Evolutionary conservation across 306 rosid species (phyloP).

Genomic region (Quercus cerris): DNA sequence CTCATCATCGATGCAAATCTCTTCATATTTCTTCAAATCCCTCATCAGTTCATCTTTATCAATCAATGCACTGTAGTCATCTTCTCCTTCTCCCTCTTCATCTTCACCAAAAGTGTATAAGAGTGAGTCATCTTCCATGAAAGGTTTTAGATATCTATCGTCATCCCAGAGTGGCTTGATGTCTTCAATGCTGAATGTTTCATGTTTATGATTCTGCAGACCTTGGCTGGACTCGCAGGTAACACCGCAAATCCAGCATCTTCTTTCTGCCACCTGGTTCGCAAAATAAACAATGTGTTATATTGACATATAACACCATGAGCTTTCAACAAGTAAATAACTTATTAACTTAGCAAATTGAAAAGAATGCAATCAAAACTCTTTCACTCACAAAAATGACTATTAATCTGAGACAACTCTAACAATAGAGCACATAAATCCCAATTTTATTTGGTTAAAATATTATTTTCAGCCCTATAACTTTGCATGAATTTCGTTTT

Average conservation of each 20-base stretch:
- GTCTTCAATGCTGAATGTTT: slow-evolving; percentile 31
- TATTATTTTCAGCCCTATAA: no score
- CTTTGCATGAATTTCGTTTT: neutral
- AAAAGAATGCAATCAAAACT: neutral
- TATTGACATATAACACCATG: neutral
- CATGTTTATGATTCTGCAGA: slow-evolving; percentile 70
- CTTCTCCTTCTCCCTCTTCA: slow-evolving; percentile 66
- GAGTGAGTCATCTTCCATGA: slow-evolving; percentile 67
- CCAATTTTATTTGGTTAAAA: no score
- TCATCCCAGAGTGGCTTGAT: slow-evolving; percentile 55
- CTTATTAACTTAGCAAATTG: neutral
- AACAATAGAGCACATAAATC: neutral
- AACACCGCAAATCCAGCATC: slow-evolving; percentile 81
- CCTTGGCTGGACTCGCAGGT: slow-evolving; percentile 47
- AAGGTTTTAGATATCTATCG: slow-evolving; percentile 72
- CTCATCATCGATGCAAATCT: slow-evolving; percentile 23
- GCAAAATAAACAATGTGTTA: neutral
- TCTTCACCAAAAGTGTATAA: slow-evolving; percentile 74
- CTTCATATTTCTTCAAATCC: slow-evolving; percentile 42
- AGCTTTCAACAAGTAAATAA: neutral
- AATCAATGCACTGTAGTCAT: slow-evolving; percentile 32
- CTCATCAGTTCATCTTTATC: slow-evolving; percentile 47
- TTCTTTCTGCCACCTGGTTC: slow-evolving; percentile 63
- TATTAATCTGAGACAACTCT: neutral
- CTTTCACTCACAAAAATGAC: neutral